Evolutionary conservation across 2,329 filamentous ascomycete genomes (phyloP).

Genomic region (Colletotrichum sp.): DNA sequence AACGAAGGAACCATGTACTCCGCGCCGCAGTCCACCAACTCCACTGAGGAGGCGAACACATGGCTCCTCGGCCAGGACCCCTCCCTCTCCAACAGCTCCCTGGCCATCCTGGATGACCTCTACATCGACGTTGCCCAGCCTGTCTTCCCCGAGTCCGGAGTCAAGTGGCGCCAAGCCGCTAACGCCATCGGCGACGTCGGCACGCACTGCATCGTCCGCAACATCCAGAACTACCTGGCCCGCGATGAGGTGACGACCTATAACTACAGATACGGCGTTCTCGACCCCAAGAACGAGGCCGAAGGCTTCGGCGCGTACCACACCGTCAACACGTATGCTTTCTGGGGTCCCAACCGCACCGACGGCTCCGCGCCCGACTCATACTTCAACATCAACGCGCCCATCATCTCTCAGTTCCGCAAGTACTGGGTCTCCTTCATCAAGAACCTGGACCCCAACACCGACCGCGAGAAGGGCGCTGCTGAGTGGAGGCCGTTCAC

Average conservation of each 20-base stretch:
- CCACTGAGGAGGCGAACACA: conserved; percentile 33
- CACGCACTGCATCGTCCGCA: conserved; percentile 39
- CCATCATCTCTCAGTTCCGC: conserved; percentile 66
- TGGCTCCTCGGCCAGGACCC: conserved; percentile 40
- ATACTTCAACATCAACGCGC: conserved; percentile 61
- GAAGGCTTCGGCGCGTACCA: conserved; percentile 69
- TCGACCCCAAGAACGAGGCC: conserved; percentile 57
- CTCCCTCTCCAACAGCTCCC: conserved; percentile 32
- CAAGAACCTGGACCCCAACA: conserved; percentile 68
- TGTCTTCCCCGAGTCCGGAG: conserved; percentile 32
- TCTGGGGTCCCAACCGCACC: conserved; percentile 69
- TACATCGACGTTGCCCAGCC: conserved; percentile 40
- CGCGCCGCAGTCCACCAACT: conserved; percentile 31
- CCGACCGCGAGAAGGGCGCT: conserved; percentile 43
- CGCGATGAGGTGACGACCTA: conserved; percentile 48
- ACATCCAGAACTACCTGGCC: conserved; percentile 31
- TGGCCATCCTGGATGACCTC: conserved; percentile 34
- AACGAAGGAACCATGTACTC: conserved; percentile 43
- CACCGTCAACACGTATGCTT: conserved; percentile 68
- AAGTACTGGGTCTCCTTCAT: conserved; percentile 80
- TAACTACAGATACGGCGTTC: conserved; percentile 74
- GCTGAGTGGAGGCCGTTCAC: conserved; percentile 58
- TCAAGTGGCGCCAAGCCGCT: conserved; percentile 41
- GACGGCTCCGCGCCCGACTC: conserved; percentile 53
- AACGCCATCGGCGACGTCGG: conserved; percentile 39